These are phyloP conservation scores for Starmerella potacharoeniae DNA, from an alignment of 805 yeast genomes.

Conservation along the genomic window DNA sequence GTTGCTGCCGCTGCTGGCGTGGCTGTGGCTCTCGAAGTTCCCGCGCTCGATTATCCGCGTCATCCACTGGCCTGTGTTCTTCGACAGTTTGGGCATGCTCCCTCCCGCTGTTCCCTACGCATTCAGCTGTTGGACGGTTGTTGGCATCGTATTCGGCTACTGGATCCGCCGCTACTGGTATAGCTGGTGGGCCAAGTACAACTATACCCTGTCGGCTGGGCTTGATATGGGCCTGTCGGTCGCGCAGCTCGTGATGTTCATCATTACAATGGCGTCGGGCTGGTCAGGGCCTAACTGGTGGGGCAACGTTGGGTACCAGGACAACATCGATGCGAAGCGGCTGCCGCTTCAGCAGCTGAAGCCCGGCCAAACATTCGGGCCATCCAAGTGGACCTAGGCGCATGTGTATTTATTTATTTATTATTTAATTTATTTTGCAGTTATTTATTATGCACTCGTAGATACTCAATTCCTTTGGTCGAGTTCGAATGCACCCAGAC, in stretches of 20 bases:
- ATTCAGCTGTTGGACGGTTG: constrained; percentile 44
- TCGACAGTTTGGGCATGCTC: constrained; percentile 47
- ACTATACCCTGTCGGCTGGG: constrained; percentile 55
- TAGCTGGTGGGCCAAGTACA: constrained; percentile 69
- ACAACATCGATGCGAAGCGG: constrained; percentile 30
- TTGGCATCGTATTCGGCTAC: constrained; percentile 49
- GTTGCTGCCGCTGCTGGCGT: constrained; percentile 34
- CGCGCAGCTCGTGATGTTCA: constrained; percentile 47
- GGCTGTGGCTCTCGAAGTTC: constrained; percentile 30
- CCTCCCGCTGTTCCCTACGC: constrained; percentile 70
- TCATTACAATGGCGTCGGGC: constrained; percentile 37
- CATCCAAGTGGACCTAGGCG: constrained; percentile 32
- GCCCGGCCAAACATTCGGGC: constrained; percentile 40
- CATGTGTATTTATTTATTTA: neutral
- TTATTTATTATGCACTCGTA: neutral
- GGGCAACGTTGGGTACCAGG: constrained; percentile 44
- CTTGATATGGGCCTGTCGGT: constrained; percentile 58
- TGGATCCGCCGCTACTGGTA: constrained; percentile 44
- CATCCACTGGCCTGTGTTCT: constrained; percentile 58
- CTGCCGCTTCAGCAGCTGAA: constrained; percentile 28
- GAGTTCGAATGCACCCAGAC: too few relatives aligned
- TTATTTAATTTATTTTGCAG: neutral
- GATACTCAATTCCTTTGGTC: neutral
- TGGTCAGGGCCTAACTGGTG: constrained; percentile 45
- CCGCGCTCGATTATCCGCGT: constrained; percentile 35